These are phyloP conservation scores for Excoecaria cochinchinensis DNA, from an alignment of 345 rosid genomes.

Conservation along the genomic window DNA sequence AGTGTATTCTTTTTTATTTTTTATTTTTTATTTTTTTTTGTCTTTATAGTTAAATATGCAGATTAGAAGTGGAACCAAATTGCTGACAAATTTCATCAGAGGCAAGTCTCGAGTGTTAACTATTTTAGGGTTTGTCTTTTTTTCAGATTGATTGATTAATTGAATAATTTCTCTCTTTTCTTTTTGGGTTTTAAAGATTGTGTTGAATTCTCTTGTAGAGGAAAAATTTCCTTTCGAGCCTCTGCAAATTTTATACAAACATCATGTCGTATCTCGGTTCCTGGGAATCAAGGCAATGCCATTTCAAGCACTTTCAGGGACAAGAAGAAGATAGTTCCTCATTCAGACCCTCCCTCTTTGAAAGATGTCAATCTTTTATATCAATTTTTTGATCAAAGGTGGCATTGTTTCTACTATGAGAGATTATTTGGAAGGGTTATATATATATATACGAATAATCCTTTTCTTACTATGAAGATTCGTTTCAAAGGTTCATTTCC, in stretches of 20 bases:
- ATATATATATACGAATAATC: no score
- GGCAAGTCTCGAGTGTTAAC: slow-evolving; percentile 33
- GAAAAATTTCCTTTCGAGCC: slow-evolving; percentile 27
- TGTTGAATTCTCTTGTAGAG: slow-evolving; percentile 28
- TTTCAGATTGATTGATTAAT: not conserved
- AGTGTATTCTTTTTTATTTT: not conserved
- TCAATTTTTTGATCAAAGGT: slow-evolving; percentile 76
- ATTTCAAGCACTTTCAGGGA: slow-evolving; percentile 35
- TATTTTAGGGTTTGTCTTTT: not conserved
- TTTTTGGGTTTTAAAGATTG: slow-evolving; percentile 21
- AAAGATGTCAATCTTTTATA: slow-evolving; percentile 55
- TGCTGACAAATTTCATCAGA: slow-evolving; percentile 25
- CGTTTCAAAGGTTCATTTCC: not conserved
- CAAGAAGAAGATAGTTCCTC: slow-evolving; percentile 61
- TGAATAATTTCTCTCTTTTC: not conserved
- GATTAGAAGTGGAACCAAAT: slow-evolving; percentile 28
- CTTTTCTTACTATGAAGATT: not conserved
- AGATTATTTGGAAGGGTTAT: no score
- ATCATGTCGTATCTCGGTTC: slow-evolving; percentile 49
- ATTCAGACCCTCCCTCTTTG: slow-evolving; percentile 71
- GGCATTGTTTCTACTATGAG: not conserved
- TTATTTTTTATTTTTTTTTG: no score
- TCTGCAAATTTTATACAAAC: slow-evolving; percentile 48
- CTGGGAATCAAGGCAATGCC: slow-evolving; percentile 35
- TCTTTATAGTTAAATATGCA: slow-evolving; percentile 22